These are phyloP conservation scores for Leptomonas pyrrhocoris DNA, from an alignment of 208 protist species.

Conservation along the genomic window DNA sequence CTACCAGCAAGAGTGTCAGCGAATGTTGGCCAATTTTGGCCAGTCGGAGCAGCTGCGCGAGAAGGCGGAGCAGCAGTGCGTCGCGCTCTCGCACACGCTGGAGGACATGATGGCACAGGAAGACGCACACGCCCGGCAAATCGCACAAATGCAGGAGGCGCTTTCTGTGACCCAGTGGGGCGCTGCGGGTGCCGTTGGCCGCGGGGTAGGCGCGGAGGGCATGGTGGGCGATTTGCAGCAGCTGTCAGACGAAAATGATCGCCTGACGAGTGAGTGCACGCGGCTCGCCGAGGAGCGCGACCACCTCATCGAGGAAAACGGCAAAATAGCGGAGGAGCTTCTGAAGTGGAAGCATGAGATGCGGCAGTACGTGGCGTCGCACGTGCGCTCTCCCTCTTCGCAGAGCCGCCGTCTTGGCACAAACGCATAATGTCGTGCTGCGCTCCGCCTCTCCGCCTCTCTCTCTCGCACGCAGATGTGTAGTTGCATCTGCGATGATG, in stretches of 20 bases:
- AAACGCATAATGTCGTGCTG: background rate
- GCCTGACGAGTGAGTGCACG: conserved; percentile 51
- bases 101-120: conserved; percentile 54
- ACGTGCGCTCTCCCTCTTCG: conserved; percentile 24
- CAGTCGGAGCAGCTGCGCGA: conserved; percentile 40
- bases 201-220: conserved; percentile 5
- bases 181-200: background rate
- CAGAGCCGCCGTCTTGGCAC: conserved; percentile 5
- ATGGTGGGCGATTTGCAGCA: conserved; percentile 37
- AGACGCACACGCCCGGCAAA: conserved; percentile 37
- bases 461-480: background rate
- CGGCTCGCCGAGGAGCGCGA: conserved; percentile 50
- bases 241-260: conserved; percentile 55
- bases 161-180: conserved; percentile 20
- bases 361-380: conserved; percentile 35
- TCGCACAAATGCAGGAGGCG: conserved; percentile 33
- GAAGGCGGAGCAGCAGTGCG: conserved; percentile 38
- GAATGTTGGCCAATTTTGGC: conserved; percentile 14
- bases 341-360: conserved; percentile 63
- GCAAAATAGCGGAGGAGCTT: conserved; percentile 52
- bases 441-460: background rate
- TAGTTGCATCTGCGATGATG: too few relatives aligned
- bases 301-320: conserved; percentile 54
- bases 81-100: conserved; percentile 41
- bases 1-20: conserved; percentile 37